phyloP scores from a whole-genome alignment of 345 rosid genomes.

The Eucalyptus albens region DNA sequence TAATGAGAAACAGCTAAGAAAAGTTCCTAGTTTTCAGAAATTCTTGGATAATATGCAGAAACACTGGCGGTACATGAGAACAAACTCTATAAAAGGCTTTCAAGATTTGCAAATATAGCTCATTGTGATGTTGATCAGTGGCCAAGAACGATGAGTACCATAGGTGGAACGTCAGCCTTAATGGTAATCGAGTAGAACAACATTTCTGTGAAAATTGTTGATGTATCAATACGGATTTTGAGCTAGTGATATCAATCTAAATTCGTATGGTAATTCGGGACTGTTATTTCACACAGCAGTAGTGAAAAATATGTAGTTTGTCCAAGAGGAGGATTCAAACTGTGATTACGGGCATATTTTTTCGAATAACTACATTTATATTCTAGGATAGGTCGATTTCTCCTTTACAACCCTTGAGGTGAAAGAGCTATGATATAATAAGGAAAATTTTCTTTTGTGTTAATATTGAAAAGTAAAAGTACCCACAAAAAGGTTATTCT shows the following conservation, averaged over 20 bases:
- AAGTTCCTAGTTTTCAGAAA: background rate
- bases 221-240: background rate
- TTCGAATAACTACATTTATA: background rate
- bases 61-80: background rate
- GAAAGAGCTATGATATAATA: background rate
- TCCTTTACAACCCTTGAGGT: background rate
- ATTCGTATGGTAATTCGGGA: background rate
- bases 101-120: background rate
- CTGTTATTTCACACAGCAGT: background rate
- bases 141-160: background rate
- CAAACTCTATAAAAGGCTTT: background rate
- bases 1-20: background rate
- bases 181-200: background rate
- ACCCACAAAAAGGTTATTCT: background rate
- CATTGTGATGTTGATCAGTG: background rate
- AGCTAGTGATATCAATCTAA: background rate
- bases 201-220: background rate
- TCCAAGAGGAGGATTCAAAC: background rate
- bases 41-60: background rate
- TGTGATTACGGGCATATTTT: background rate
- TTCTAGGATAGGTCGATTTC: background rate
- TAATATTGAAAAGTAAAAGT: background rate
- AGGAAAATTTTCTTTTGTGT: background rate
- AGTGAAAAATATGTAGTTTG: background rate
- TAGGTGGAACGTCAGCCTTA: background rate